Conservation (phyloP, 495 filamentous ascomycete genomes). For the Daldinia vernicosa region DNA sequence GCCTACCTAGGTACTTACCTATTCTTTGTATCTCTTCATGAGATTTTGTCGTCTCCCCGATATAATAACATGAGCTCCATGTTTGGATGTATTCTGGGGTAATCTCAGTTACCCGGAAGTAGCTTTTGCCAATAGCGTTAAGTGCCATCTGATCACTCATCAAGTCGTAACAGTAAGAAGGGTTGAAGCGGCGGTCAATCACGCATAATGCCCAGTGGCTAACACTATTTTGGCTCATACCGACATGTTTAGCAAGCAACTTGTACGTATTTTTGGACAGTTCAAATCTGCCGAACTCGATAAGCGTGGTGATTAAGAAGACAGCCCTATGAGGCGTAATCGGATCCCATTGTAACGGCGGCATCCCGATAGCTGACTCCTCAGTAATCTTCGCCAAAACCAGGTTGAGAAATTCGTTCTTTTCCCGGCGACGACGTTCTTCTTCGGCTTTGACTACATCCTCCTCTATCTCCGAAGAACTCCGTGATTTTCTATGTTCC, state of each 20-base stretch:
- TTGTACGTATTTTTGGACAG: constrained; percentile 35
- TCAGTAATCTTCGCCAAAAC: constrained; percentile 34
- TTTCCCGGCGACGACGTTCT: constrained; percentile 24
- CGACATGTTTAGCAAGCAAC: constrained; percentile 37
- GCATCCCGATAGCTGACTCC: constrained; percentile 32
- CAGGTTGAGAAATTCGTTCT: constrained; percentile 32
- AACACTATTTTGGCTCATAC: constrained; percentile 41
- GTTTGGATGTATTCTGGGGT: constrained; percentile 29
- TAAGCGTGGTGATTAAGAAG: constrained; percentile 39
- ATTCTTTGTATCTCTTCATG: constrained; percentile 37
- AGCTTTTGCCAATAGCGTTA: constrained; percentile 35
- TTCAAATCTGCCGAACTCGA: constrained; percentile 39
- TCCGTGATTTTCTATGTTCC: constrained; percentile 20
- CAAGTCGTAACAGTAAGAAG: constrained; percentile 41
- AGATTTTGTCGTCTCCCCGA: constrained; percentile 42
- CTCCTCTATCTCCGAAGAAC: constrained; percentile 1
- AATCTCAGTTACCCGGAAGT: constrained; percentile 35
- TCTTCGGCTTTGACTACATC: constrained; percentile 13
- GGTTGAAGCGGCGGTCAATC: constrained; percentile 32
- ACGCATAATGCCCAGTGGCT: constrained; percentile 42
- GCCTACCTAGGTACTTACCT: constrained; percentile 32
- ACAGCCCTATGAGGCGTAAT: constrained; percentile 30
- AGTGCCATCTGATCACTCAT: constrained; percentile 43
- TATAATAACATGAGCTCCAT: constrained; percentile 40
- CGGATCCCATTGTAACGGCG: constrained; percentile 26